phyloP scores from a whole-genome alignment of 495 filamentous ascomycete genomes.

The Venustampulla echinocandica region DNA sequence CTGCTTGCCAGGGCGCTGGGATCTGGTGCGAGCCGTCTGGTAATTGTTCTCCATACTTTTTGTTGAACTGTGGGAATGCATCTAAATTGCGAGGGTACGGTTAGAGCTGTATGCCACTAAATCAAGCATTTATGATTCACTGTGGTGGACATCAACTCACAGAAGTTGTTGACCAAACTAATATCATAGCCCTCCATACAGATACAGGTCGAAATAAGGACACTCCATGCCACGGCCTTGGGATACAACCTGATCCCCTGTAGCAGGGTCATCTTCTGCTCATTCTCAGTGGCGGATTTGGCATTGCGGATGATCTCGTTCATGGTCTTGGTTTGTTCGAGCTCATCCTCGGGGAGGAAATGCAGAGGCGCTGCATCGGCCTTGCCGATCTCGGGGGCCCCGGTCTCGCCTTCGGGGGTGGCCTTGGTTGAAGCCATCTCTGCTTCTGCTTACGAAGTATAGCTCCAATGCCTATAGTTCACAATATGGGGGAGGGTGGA shows the following conservation, averaged over 20 bases:
- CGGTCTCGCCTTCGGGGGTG: no score
- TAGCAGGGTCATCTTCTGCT: slow-evolving; percentile 45
- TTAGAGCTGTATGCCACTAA: not conserved
- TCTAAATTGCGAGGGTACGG: slow-evolving; percentile 26
- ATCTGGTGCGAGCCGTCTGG: slow-evolving; percentile 56
- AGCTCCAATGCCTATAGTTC: no score
- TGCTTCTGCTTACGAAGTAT: no score
- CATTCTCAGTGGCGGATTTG: slow-evolving; percentile 39
- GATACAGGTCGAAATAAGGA: slow-evolving; percentile 54
- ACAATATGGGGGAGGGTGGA: no score
- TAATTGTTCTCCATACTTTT: slow-evolving; percentile 54
- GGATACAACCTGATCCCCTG: slow-evolving; percentile 46
- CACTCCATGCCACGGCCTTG: slow-evolving; percentile 49
- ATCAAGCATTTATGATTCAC: no score
- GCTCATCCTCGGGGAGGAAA: slow-evolving; percentile 15
- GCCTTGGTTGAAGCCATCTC: no score
- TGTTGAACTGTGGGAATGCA: slow-evolving; percentile 53
- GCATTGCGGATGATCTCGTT: slow-evolving; percentile 38
- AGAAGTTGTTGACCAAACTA: slow-evolving; percentile 50
- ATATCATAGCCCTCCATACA: slow-evolving; percentile 60
- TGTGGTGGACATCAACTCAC: slow-evolving; percentile 20
- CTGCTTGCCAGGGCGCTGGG: slow-evolving; percentile 66
- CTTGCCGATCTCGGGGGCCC: no score
- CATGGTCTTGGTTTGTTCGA: slow-evolving; percentile 25
- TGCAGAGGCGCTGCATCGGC: slow-evolving; percentile 10